phyloP scores from a whole-genome alignment of 2,329 filamentous ascomycete genomes.

The Samsoniella hepiali region DNA sequence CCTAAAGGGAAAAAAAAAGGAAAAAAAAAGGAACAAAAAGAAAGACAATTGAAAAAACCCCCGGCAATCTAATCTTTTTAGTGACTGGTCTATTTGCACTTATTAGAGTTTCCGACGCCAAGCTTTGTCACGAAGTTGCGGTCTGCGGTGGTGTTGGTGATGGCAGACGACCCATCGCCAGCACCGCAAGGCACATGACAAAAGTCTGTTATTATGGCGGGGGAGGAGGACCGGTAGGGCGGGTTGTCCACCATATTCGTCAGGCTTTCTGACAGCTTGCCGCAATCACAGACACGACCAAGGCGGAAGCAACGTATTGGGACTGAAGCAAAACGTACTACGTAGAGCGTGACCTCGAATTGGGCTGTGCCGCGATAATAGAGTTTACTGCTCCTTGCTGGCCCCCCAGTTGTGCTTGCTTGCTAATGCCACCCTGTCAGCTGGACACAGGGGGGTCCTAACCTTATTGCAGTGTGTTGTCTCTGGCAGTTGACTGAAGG shows the following conservation, averaged over 20 bases:
- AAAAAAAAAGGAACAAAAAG: too few species aligned
- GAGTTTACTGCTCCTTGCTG: not conserved
- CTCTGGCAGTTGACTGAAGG: not conserved
- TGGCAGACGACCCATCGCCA: not conserved
- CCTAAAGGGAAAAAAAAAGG: too few species aligned
- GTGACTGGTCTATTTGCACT: too few species aligned
- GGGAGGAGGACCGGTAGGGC: not conserved
- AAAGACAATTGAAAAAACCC: too few species aligned
- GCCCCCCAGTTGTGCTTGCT: not conserved
- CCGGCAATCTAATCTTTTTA: too few species aligned
- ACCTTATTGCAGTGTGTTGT: not conserved
- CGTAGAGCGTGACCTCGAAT: not conserved
- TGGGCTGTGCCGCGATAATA: conserved; percentile 2
- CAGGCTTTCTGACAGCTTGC: not conserved
- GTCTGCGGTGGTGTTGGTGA: not conserved
- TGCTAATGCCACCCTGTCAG: not conserved
- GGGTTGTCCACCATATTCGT: not conserved
- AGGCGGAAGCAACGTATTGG: not conserved
- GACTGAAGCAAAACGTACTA: not conserved
- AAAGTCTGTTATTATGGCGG: not conserved
- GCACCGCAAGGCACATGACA: too few species aligned
- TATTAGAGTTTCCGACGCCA: conserved; percentile 2
- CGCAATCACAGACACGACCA: too few species aligned
- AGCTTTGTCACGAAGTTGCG: not conserved
- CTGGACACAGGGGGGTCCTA: not conserved